Evolutionary conservation across 192 early-diverging fungal genomes (phyloP).

Genomic region (Kickxella alabastrina): DNA sequence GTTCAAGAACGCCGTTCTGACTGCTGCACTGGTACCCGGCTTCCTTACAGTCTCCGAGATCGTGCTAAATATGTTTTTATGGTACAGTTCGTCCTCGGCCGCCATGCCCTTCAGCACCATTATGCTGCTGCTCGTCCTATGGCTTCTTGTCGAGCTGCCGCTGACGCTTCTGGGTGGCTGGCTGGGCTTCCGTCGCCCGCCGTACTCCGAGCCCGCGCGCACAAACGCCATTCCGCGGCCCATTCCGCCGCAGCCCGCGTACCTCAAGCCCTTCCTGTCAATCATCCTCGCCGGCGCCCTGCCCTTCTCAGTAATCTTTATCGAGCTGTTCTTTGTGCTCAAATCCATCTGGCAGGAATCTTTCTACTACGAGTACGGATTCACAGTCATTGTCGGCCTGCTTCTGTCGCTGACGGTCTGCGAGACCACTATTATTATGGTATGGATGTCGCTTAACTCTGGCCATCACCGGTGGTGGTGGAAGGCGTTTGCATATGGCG

Average conservation of each 20-base stretch:
- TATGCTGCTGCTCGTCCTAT: constrained; percentile 70
- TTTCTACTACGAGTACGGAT: constrained; percentile 64
- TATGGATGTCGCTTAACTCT: constrained; percentile 63
- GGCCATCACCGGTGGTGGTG: constrained; percentile 92
- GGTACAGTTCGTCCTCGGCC: constrained; percentile 79
- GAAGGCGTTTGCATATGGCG: constrained; percentile 78
- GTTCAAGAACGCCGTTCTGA: constrained; percentile 65
- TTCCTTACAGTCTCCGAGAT: constrained; percentile 62
- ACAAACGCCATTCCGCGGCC: constrained; percentile 91
- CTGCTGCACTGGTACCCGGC: constrained; percentile 57
- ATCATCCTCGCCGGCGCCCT: constrained; percentile 65
- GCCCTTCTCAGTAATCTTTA: constrained; percentile 69
- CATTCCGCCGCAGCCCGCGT: constrained; percentile 77
- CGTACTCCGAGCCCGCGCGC: constrained; percentile 82
- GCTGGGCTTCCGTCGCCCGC: constrained; percentile 71
- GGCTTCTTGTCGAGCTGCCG: constrained; percentile 77
- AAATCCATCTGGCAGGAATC: constrained; percentile 68
- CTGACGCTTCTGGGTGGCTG: constrained; percentile 81
- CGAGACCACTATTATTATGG: constrained; percentile 64
- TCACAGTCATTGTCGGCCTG: constrained; percentile 56
- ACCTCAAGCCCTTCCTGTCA: constrained; percentile 58
- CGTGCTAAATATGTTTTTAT: constrained; percentile 80
- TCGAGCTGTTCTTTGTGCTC: constrained; percentile 69
- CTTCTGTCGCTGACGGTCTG: constrained; percentile 59
- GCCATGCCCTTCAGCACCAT: constrained; percentile 90